These are phyloP conservation scores for Colletotrichum melonis DNA, from an alignment of 2,329 filamentous ascomycete genomes.

Conservation along the genomic window DNA sequence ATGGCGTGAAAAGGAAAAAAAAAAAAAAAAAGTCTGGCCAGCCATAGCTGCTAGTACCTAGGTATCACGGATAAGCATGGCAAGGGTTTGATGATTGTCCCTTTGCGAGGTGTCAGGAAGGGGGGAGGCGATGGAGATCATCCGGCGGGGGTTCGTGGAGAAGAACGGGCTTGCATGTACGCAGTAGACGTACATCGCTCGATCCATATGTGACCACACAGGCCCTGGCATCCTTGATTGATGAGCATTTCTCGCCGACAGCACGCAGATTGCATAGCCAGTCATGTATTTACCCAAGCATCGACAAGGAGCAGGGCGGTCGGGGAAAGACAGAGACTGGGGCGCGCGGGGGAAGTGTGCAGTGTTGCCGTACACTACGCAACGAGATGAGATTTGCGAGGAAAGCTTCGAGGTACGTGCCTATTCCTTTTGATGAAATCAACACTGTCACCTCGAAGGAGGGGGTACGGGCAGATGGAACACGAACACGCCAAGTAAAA, in stretches of 20 bases:
- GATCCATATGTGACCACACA: background rate
- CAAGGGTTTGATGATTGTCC: background rate
- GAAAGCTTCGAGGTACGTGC: slow-evolving; percentile 28
- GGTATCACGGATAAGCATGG: slow-evolving; percentile 9
- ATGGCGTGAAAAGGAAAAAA: background rate
- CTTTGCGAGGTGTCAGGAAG: background rate
- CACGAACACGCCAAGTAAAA: background rate
- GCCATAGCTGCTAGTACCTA: background rate
- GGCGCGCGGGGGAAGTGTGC: background rate
- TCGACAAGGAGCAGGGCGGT: slow-evolving; percentile 12
- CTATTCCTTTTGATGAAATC: slow-evolving; percentile 24
- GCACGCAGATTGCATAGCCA: slow-evolving; percentile 13
- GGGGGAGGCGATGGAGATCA: slow-evolving; percentile 14
- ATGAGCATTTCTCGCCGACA: background rate
- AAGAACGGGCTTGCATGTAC: background rate
- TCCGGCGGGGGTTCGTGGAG: background rate
- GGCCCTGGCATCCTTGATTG: background rate
- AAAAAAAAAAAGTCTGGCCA: background rate
- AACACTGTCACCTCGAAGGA: slow-evolving; percentile 11
- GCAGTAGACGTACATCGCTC: slow-evolving; percentile 3
- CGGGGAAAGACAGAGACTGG: slow-evolving; percentile 14
- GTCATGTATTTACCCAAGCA: slow-evolving; percentile 2
- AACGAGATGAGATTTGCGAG: slow-evolving; percentile 28
- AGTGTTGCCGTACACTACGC: background rate
- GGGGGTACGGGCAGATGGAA: background rate